Evolutionary conservation across 345 rosid genomes (phyloP).

Genomic region (Salix brachista): DNA sequence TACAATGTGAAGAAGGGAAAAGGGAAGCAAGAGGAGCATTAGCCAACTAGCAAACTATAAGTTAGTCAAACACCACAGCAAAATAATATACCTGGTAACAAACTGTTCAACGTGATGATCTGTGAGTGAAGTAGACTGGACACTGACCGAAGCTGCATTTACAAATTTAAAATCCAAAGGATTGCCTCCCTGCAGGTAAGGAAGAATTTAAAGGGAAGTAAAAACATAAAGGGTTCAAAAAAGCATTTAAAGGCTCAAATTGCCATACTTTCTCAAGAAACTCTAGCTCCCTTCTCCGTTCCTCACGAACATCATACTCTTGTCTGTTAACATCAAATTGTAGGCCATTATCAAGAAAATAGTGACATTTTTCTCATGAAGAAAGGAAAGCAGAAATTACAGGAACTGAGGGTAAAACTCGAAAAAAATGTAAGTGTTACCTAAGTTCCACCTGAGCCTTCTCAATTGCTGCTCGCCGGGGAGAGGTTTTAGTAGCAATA

Average conservation of each 20-base stretch:
- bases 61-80: slow-evolving; percentile 8
- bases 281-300: slow-evolving; percentile 90
- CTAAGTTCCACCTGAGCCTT: slow-evolving; percentile 96
- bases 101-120: slow-evolving; percentile 81
- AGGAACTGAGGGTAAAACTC: neutral
- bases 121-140: slow-evolving; percentile 88
- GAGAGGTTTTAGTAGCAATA: slow-evolving; percentile 84
- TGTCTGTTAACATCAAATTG: slow-evolving; percentile 55
- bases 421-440: slow-evolving; percentile 35
- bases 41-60: slow-evolving; percentile 13
- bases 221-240: slow-evolving; percentile 13
- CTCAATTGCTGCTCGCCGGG: slow-evolving; percentile 79
- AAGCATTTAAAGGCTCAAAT: slow-evolving; percentile 15
- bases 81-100: slow-evolving; percentile 63
- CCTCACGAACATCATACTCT: slow-evolving; percentile 97
- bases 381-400: neutral
- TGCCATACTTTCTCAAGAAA: slow-evolving; percentile 92
- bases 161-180: slow-evolving; percentile 94
- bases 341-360: neutral
- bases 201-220: slow-evolving; percentile 9
- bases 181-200: slow-evolving; percentile 82
- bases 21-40: slow-evolving; percentile 13
- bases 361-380: neutral
- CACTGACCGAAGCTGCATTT: slow-evolving; percentile 67
- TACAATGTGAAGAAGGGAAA: slow-evolving; percentile 11